Conservation (phyloP, 768 basidiomycete species). For the Amanita exitialis region DNA sequence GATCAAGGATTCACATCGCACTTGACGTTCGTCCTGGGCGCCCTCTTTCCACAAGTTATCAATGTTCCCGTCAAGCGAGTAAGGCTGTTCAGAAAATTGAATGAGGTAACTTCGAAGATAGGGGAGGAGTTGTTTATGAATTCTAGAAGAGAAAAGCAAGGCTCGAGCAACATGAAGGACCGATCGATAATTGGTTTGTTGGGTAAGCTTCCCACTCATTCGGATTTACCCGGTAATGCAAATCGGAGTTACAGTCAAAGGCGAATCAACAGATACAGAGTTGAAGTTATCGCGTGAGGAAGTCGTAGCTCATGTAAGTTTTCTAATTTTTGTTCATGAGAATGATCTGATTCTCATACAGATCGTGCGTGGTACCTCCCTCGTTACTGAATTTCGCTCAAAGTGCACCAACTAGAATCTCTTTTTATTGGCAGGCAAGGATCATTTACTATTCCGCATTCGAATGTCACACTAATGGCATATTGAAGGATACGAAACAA, state of each 20-base stretch:
- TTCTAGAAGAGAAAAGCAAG: conserved; percentile 8
- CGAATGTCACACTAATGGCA: neutral
- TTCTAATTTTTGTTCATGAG: too few relatives aligned
- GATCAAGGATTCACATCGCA: conserved; percentile 8
- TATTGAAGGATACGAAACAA: conserved; percentile 13
- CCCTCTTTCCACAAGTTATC: conserved; percentile 17
- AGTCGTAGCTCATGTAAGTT: conserved; percentile 25
- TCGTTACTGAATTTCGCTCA: neutral
- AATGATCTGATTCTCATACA: neutral
- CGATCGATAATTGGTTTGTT: conserved; percentile 18
- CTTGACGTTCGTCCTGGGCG: conserved; percentile 12
- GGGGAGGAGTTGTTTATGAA: conserved; percentile 18
- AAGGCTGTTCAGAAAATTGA: conserved; percentile 14
- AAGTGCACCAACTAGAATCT: conserved; percentile 7
- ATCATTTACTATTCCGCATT: neutral
- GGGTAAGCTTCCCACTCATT: conserved; percentile 8
- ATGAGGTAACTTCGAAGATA: conserved; percentile 16
- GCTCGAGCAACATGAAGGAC: conserved; percentile 10
- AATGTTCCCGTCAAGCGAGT: conserved; percentile 18
- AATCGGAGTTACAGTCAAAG: conserved; percentile 20
- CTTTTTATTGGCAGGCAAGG: conserved; percentile 10
- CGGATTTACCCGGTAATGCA: neutral
- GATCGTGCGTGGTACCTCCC: neutral
- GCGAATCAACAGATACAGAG: conserved; percentile 15
- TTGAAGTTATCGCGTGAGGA: conserved; percentile 28